Conservation (phyloP, 2,329 filamentous ascomycete species). For the Hymenotorrendiella dingleyae region DNA sequence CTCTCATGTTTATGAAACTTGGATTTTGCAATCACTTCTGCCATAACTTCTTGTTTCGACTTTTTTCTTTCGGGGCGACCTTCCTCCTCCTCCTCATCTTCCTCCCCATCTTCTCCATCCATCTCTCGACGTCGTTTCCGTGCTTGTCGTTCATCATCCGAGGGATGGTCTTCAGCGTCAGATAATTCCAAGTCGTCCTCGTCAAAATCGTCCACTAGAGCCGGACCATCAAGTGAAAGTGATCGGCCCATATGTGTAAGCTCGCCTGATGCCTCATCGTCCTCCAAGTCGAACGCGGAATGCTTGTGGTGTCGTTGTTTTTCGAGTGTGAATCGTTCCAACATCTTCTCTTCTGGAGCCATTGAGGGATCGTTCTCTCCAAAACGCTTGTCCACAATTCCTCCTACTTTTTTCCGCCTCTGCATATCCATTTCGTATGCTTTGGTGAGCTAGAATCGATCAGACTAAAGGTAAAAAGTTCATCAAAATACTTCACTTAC, state of each 20-base stretch:
- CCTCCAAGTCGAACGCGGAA: slow-evolving; percentile 86
- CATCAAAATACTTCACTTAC: slow-evolving; percentile 35
- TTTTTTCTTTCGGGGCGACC: slow-evolving; percentile 78
- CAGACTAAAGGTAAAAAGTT: slow-evolving; percentile 6
- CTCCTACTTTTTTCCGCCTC: slow-evolving; percentile 81
- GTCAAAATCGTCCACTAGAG: slow-evolving; percentile 66
- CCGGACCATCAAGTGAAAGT: slow-evolving; percentile 54
- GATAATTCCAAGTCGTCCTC: slow-evolving; percentile 62
- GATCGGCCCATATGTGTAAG: slow-evolving; percentile 82
- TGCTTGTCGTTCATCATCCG: slow-evolving; percentile 47
- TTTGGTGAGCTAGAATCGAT: slow-evolving; percentile 15
- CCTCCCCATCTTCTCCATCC: slow-evolving; percentile 43
- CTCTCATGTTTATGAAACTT: slow-evolving; percentile 93
- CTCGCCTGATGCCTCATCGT: slow-evolving; percentile 60
- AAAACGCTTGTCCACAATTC: slow-evolving; percentile 87
- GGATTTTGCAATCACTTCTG: slow-evolving; percentile 95
- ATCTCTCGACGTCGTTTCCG: slow-evolving; percentile 52
- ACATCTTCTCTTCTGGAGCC: slow-evolving; percentile 87
- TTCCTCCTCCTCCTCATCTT: slow-evolving; percentile 44
- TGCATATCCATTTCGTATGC: slow-evolving; percentile 60
- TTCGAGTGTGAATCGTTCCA: slow-evolving; percentile 84
- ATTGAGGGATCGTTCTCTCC: slow-evolving; percentile 93
- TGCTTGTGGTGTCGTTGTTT: slow-evolving; percentile 75
- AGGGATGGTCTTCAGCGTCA: slow-evolving; percentile 52
- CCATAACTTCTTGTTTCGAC: slow-evolving; percentile 94